Evolutionary conservation across 129 eudicot species (phyloP).

Genomic region (Artemisia argyi): DNA sequence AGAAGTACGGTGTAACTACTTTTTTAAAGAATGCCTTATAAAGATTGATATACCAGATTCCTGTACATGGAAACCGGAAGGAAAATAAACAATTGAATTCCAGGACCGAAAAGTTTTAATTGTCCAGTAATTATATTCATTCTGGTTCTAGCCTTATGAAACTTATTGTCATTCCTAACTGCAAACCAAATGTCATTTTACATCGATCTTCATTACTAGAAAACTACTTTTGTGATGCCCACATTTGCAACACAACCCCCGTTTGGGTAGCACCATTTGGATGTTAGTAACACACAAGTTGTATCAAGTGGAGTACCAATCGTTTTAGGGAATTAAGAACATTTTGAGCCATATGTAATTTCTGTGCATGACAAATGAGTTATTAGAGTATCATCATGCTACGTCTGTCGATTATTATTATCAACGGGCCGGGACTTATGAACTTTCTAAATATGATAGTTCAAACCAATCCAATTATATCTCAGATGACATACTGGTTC

Average conservation of each 20-base stretch:
- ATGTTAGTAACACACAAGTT: neutral
- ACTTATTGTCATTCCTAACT: neutral
- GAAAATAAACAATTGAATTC: no score
- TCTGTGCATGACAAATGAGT: neutral
- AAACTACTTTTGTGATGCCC: neutral
- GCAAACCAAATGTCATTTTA: neutral
- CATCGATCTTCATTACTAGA: neutral
- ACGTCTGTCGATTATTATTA: neutral
- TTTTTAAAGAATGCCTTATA: no score
- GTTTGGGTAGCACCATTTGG: neutral
- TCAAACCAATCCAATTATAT: neutral
- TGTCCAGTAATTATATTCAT: neutral
- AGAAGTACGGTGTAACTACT: no score
- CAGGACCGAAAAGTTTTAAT: no score
- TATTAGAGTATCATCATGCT: neutral
- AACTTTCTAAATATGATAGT: neutral
- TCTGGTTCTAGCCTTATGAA: neutral
- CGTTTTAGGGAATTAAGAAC: neutral
- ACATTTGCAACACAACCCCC: neutral
- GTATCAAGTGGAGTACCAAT: neutral
- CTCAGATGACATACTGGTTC: neutral
- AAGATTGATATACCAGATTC: no score
- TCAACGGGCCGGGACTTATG: neutral
- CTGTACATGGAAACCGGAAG: no score
- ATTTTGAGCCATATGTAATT: neutral